These are phyloP conservation scores for Diacronema lutheri DNA, from an alignment of 78 protist genomes.

Conservation along the genomic window DNA sequence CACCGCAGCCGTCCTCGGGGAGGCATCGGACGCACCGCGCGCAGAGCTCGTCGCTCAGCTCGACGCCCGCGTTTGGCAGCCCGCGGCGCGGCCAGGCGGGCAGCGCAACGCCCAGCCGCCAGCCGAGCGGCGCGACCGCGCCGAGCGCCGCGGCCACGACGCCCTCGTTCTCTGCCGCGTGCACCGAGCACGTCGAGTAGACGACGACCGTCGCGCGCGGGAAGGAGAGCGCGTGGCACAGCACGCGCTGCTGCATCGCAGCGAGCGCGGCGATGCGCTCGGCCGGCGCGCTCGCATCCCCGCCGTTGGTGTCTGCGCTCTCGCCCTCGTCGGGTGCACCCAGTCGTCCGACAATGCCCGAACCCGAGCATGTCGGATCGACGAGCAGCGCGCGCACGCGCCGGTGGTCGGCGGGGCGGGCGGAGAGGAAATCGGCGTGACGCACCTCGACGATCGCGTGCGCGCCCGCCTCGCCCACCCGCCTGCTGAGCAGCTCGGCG, in stretches of 20 bases:
- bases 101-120: not conserved
- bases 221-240: conserved; percentile 44
- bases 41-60: not conserved
- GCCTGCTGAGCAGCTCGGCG: not conserved
- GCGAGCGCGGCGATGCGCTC: not conserved
- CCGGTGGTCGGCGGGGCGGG: not conserved
- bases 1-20: conserved; percentile 36
- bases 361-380: conserved; percentile 57
- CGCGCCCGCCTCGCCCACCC: not conserved
- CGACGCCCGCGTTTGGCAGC: not conserved
- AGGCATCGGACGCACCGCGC: not conserved
- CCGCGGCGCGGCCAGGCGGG: conserved; percentile 38
- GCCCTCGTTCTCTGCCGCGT: conserved; percentile 60
- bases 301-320: no score
- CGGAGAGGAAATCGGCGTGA: not conserved
- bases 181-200: conserved; percentile 65
- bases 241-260: not conserved
- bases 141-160: conserved; percentile 41
- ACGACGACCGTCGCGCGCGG: conserved; percentile 17
- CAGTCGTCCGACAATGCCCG: conserved; percentile 11
- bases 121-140: not conserved
- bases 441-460: not conserved
- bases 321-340: no score
- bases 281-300: not conserved
- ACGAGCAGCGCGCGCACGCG: conserved; percentile 25